phyloP scores from a whole-genome alignment of 179 eudicot genomes.

The Camellia oleifera region DNA sequence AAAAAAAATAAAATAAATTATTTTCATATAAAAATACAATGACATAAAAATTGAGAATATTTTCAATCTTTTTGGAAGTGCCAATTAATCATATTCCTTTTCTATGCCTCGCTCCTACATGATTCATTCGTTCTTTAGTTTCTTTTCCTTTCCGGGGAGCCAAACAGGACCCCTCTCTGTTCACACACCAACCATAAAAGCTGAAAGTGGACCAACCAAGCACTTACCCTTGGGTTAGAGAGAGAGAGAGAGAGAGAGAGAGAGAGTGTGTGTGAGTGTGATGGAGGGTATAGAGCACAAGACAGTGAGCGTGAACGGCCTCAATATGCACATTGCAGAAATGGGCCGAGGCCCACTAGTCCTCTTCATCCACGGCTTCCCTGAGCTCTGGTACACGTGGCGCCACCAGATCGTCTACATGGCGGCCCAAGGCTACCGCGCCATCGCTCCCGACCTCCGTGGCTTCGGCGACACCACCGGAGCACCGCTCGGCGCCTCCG shows the following conservation, averaged over 20 bases:
- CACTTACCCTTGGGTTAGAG: too few relatives aligned
- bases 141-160: too few relatives aligned
- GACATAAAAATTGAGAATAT: too few relatives aligned
- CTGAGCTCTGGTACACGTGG: conserved; percentile 75
- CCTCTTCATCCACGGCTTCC: conserved; percentile 64
- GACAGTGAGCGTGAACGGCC: conserved; percentile 39
- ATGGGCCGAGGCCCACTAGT: conserved; percentile 36
- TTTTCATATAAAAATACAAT: too few relatives aligned
- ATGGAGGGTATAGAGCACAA: conserved; percentile 50
- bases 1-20: too few relatives aligned
- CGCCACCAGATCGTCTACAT: conserved; percentile 56
- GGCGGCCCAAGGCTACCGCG: conserved; percentile 52
- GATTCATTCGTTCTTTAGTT: too few relatives aligned
- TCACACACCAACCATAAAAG: too few relatives aligned
- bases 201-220: too few relatives aligned
- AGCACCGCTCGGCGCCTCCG: conserved; percentile 19
- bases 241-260: conserved; percentile 4
- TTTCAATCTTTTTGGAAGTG: too few relatives aligned
- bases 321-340: conserved; percentile 61
- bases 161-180: too few relatives aligned
- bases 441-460: conserved; percentile 66
- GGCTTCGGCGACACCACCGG: conserved; percentile 66
- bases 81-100: too few relatives aligned
- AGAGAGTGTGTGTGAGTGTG: neutral
- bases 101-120: too few relatives aligned